These are phyloP conservation scores for Arxiozyma bovina DNA, from an alignment of 1,139 yeast genomes.

Conservation along the genomic window DNA sequence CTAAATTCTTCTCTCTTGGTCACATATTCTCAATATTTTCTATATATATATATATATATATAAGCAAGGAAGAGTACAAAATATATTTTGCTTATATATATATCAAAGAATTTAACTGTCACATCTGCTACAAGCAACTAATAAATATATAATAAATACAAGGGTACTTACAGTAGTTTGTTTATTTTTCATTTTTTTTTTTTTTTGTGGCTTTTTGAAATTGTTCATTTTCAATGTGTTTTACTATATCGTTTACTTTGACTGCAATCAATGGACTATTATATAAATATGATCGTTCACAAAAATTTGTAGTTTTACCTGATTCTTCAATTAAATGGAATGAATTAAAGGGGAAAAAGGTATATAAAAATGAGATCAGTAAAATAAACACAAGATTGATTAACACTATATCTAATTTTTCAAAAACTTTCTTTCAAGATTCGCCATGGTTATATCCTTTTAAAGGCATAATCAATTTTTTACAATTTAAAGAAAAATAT, in stretches of 20 bases:
- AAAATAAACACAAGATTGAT: not conserved
- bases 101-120: too few relatives aligned
- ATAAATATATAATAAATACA: not conserved
- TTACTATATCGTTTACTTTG: conserved; percentile 24
- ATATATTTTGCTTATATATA: too few relatives aligned
- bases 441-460: conserved; percentile 24
- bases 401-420: conserved; percentile 15
- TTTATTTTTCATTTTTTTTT: not conserved
- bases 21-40: too few relatives aligned
- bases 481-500: conserved; percentile 13
- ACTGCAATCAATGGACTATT: conserved; percentile 25
- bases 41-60: too few relatives aligned
- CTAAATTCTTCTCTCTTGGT: too few relatives aligned
- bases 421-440: conserved; percentile 18
- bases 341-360: conserved; percentile 5
- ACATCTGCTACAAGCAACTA: too few relatives aligned
- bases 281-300: conserved; percentile 23
- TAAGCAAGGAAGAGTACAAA: too few relatives aligned
- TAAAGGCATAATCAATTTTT: conserved; percentile 17
- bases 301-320: conserved; percentile 17
- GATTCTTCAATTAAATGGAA: conserved; percentile 2
- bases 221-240: conserved; percentile 26
- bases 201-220: too few relatives aligned
- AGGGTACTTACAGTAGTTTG: not conserved
- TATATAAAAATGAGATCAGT: conserved; percentile 12